Conservation (phyloP, 78 protist genomes). For the Monocercomonoides exilis region DNA sequence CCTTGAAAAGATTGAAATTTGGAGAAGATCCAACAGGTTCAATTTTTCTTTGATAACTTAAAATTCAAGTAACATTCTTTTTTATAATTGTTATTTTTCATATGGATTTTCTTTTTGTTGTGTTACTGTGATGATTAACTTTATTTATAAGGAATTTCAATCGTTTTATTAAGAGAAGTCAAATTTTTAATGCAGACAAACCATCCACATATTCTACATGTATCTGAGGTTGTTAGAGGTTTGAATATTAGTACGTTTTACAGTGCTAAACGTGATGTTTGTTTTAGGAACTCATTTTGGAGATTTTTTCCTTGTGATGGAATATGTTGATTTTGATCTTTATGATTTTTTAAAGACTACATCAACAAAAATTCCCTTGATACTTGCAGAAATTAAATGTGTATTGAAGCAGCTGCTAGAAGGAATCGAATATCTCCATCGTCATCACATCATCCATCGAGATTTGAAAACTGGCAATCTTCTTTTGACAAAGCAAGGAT, state of each 20-base stretch:
- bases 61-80: too few relatives aligned
- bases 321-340: neutral
- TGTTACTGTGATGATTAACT: too few relatives aligned
- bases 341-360: neutral
- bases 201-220: slow-evolving; percentile 10
- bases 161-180: neutral
- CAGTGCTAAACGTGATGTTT: neutral
- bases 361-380: neutral
- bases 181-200: neutral
- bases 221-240: neutral
- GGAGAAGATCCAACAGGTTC: too few relatives aligned
- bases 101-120: too few relatives aligned
- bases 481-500: slow-evolving; percentile 1
- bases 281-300: neutral
- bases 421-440: slow-evolving; percentile 2
- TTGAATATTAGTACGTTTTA: neutral
- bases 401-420: neutral
- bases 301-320: slow-evolving; percentile 14
- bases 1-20: neutral
- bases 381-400: neutral
- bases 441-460: slow-evolving; percentile 11
- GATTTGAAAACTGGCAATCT: slow-evolving; percentile 31
- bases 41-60: too few relatives aligned
- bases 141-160: neutral
- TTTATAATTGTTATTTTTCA: too few relatives aligned